Evolutionary conservation across 1,284 basidiomycete genomes (phyloP).

Genomic region (Exobasidium cylindrosporum): DNA sequence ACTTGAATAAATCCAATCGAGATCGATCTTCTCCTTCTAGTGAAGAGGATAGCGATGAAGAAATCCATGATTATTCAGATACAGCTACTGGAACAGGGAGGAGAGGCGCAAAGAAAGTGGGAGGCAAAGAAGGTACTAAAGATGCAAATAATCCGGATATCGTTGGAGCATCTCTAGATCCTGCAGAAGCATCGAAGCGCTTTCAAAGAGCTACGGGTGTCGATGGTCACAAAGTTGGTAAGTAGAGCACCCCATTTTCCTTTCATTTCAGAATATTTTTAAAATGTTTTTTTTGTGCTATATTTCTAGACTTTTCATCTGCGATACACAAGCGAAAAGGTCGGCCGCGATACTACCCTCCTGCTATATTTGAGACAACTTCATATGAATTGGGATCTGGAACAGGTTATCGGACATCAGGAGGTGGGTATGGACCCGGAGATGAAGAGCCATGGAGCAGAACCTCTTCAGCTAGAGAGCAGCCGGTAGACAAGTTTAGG

Average conservation of each 20-base stretch:
- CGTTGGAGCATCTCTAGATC: constrained; percentile 2
- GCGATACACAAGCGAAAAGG: neutral
- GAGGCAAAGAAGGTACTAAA: neutral
- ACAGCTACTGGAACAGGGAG: neutral
- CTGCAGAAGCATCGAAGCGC: constrained; percentile 13
- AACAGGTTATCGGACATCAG: neutral
- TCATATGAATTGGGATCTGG: constrained; percentile 16
- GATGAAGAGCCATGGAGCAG: neutral
- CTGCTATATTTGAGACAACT: constrained; percentile 17
- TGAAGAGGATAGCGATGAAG: neutral
- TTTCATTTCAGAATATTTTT: no score
- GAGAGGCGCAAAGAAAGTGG: neutral
- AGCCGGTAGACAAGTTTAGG: constrained; percentile 56
- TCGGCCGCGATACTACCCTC: constrained; percentile 2
- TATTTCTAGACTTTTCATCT: constrained; percentile 14
- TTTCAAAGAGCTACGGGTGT: constrained; percentile 16
- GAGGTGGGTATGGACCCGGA: neutral
- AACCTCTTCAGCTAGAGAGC: constrained; percentile 42
- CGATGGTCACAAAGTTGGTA: constrained; percentile 11
- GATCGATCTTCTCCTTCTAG: constrained; percentile 1
- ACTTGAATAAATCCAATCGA: neutral
- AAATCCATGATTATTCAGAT: neutral
- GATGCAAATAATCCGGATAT: constrained; percentile 6
- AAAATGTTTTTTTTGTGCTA: no score
- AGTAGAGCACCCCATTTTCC: no score